A percentile compares a stretch with the other conserved stretches of the same genome.
Evolutionary conservation across 2,329 filamentous ascomycete genomes (phyloP).

Genomic region (Colletotrichum sp.): DNA sequence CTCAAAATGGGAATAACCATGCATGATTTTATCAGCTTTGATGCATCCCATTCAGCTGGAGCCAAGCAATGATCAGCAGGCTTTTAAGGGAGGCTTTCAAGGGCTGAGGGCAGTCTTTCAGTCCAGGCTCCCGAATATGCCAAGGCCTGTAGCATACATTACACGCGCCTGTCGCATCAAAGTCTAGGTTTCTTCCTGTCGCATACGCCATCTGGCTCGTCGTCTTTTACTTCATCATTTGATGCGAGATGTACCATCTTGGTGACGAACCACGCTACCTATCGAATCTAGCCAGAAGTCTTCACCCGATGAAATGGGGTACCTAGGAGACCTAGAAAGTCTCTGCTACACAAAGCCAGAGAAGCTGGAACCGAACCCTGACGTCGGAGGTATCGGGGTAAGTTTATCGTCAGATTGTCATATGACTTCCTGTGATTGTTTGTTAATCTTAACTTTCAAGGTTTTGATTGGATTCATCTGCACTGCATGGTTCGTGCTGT

Average conservation of each 20-base stretch:
- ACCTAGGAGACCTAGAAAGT: background rate
- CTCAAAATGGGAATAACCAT: too few relatives aligned
- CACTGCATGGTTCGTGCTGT: background rate
- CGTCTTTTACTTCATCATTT: too few relatives aligned
- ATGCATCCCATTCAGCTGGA: background rate
- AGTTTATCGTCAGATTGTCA: background rate
- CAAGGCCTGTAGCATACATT: background rate
- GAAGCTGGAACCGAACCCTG: background rate
- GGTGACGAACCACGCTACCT: rapidly evolving
- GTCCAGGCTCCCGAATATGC: background rate
- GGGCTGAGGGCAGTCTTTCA: background rate
- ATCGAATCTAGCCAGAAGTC: background rate
- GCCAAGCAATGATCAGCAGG: too few relatives aligned
- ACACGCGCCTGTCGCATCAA: rapidly evolving
- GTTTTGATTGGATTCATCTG: background rate
- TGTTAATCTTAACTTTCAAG: background rate
- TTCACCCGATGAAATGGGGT: background rate
- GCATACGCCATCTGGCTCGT: too few relatives aligned
- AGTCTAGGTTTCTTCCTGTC: too few relatives aligned
- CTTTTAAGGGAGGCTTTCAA: too few relatives aligned
- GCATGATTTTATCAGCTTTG: background rate
- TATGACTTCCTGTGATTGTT: rapidly evolving
- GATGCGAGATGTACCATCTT: background rate
- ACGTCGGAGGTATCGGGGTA: background rate
- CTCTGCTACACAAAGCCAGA: background rate